Conservation (phyloP, 176 grass and related monocot species). For the Poa annua region DNA sequence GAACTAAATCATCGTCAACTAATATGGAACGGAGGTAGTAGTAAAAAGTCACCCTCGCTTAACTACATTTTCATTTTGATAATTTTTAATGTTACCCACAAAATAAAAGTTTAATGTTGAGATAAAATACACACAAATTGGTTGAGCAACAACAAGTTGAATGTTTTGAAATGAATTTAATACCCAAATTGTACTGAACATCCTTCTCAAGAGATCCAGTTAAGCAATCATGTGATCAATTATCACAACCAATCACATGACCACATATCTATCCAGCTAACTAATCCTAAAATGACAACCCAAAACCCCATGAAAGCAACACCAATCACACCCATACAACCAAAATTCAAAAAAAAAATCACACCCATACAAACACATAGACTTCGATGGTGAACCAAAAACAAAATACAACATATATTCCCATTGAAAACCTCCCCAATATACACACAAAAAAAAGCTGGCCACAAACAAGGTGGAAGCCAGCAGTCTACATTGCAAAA, state of each 20-base stretch:
- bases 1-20: no score
- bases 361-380: neutral
- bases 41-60: no score
- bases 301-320: neutral
- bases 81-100: no score
- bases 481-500: slow-evolving; percentile 29
- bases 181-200: neutral
- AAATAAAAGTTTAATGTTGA: neutral
- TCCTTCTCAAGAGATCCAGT: neutral
- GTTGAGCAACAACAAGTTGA: neutral
- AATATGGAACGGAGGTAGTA: no score
- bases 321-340: slow-evolving; percentile 29
- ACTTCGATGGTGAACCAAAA: neutral
- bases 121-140: neutral
- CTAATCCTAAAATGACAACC: slow-evolving; percentile 7
- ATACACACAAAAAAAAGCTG: neutral
- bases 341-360: slow-evolving; percentile 26
- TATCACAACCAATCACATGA: slow-evolving; percentile 38
- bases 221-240: slow-evolving; percentile 30
- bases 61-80: no score
- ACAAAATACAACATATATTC: neutral
- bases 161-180: slow-evolving; percentile 16
- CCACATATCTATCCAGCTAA: slow-evolving; percentile 16
- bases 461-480: slow-evolving; percentile 7
- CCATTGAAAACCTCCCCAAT: neutral